These are phyloP conservation scores for Erysimum pusillum DNA, from an alignment of 441 rosid genomes.

Conservation along the genomic window DNA sequence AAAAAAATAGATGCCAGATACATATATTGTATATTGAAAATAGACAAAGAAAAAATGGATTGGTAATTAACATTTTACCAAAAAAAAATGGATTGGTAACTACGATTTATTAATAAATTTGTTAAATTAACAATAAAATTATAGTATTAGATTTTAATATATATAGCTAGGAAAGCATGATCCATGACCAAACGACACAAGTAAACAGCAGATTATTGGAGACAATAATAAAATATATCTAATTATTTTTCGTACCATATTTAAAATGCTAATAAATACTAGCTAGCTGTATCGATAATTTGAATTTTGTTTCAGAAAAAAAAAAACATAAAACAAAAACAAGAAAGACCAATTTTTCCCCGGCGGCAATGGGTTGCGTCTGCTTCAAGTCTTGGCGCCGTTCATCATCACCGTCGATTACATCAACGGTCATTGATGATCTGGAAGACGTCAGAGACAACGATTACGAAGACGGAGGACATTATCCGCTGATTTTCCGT, in stretches of 20 bases:
- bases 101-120: neutral
- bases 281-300: neutral
- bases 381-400: slow-evolving; percentile 42
- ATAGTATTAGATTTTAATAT: neutral
- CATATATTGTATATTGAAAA: no score
- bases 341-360: neutral
- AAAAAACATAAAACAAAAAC: neutral
- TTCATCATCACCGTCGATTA: slow-evolving; percentile 28
- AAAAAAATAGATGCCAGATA: neutral
- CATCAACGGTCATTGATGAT: slow-evolving; percentile 19
- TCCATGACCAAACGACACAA: slow-evolving; percentile 23
- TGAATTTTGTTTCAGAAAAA: slow-evolving; percentile 1
- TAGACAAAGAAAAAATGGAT: neutral
- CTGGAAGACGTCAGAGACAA: slow-evolving; percentile 21
- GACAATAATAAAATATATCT: neutral
- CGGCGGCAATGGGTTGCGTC: slow-evolving; percentile 45
- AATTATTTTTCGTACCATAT: neutral
- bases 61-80: no score
- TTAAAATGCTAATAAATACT: neutral
- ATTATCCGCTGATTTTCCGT: slow-evolving; percentile 48
- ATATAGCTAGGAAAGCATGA: slow-evolving; percentile 18
- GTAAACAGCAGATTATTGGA: no score
- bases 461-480: slow-evolving; percentile 8
- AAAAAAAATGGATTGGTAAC: neutral
- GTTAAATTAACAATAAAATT: neutral